Evolutionary conservation across 805 yeast species (phyloP), one percentile per base, ranked within the genome.

Genomic region (Scheffersomyces lignosus): DNA sequence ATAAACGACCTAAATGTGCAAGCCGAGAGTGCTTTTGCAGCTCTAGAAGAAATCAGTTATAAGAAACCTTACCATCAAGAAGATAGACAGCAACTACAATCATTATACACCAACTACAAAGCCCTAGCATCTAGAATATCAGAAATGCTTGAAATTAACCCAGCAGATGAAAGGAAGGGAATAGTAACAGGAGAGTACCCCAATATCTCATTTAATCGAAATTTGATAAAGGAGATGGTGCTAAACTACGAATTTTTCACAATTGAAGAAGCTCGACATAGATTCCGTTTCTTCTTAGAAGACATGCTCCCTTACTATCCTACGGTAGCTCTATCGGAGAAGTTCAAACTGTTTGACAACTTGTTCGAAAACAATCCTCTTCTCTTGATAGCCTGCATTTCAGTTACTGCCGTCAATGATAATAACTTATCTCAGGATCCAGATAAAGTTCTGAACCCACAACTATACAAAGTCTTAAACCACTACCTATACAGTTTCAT

Each of bases 301-400:
- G 61, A 67, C 9, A 59, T 75, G 55, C 48, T 71, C 12, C 59
- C 67, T 9, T 73, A 58, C 48, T 77, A 75, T 67, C 82, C 81
- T 6, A 61, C 73, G 28, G 58, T 73, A 3, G 61, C 75, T 12
- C 51, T 76, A 20, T 71, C 80, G 3, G 13, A 36, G 8, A 37
- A 41, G 5, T 38, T 58, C 13, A 60, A 60, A 20, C 56, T 64
- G 12, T 75, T 66, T 42, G 69, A 73, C 13, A 61, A 60, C 51
- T 43, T 75, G 14, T 31, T 67, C 9, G 66, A 66, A 15, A 51
- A 67, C 29, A 64, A 68, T 26, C 80, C 81, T 0, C 41, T 73
- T 28, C 49, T 73, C 1, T 52, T 77, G 13, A 45, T 68, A 17
- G 61, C 73, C 2, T 69, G 70, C 38, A 60, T 76, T 13, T 63